phyloP scores from a whole-genome alignment of 108 stramenopile genomes.

The Skeletonema tropicum region DNA sequence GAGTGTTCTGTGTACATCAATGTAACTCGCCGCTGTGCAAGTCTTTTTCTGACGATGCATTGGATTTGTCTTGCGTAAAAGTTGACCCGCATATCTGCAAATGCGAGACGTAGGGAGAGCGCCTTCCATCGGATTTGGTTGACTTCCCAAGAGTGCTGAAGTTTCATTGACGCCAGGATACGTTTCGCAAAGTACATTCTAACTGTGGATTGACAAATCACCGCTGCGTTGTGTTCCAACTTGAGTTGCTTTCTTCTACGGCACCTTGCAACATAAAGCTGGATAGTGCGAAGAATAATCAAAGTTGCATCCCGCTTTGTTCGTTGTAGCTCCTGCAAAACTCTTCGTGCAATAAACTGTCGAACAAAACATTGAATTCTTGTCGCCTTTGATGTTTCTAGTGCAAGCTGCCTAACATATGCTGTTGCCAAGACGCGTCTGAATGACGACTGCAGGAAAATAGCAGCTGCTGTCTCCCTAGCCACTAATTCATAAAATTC shows the following conservation, averaged over 20 bases:
- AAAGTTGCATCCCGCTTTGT: constrained; percentile 16
- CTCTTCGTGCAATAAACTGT: constrained; percentile 21
- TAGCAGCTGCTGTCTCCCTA: constrained; percentile 44
- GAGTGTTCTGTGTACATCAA: neutral
- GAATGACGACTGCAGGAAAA: constrained; percentile 35
- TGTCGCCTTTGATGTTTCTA: constrained; percentile 14
- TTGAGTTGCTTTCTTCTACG: constrained; percentile 27
- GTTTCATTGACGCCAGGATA: constrained; percentile 1
- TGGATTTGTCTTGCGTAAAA: constrained; percentile 43
- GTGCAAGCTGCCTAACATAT: constrained; percentile 1
- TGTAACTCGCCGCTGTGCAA: constrained; percentile 18
- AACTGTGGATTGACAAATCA: constrained; percentile 39
- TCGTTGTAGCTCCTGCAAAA: constrained; percentile 5
- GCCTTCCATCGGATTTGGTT: constrained; percentile 39
- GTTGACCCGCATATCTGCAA: constrained; percentile 25
- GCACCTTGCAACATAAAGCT: constrained; percentile 27
- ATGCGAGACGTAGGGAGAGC: constrained; percentile 30
- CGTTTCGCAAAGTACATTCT: constrained; percentile 47
- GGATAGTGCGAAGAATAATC: constrained; percentile 13
- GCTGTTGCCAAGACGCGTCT: constrained; percentile 37
- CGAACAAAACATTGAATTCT: constrained; percentile 41
- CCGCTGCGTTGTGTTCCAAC: constrained; percentile 34
- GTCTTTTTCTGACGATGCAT: constrained; percentile 31
- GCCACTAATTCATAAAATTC: constrained; percentile 37
- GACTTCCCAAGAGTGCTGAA: constrained; percentile 32